A percentile compares a stretch with the other conserved stretches of the same genome.
Evolutionary conservation across 768 basidiomycete species (phyloP).

Genomic region (Russula sp.): DNA sequence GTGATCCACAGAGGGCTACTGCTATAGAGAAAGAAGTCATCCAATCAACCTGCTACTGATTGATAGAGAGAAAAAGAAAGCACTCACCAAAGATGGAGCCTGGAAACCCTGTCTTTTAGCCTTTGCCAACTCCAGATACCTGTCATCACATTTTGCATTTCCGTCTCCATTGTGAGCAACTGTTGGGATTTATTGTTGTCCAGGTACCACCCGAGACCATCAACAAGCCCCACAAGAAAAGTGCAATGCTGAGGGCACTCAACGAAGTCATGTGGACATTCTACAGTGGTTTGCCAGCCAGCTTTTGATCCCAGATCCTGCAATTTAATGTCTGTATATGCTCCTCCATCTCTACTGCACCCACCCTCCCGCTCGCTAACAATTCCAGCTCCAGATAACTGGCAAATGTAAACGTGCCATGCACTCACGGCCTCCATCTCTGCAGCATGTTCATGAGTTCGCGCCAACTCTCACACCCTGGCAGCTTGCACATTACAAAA

Average conservation of each 20-base stretch:
- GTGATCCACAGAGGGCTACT: too few species aligned
- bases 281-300: conserved; percentile 37
- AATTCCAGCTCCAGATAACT: conserved; percentile 37
- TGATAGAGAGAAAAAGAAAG: too few species aligned
- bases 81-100: too few species aligned
- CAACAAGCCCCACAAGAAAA: conserved; percentile 30
- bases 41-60: too few species aligned
- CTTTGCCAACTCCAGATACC: too few species aligned
- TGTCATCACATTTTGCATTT: too few species aligned
- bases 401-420: conserved; percentile 27
- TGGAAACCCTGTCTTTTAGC: too few species aligned
- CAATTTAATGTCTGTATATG: conserved; percentile 20
- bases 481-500: background rate
- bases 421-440: conserved; percentile 32
- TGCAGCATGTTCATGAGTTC: background rate
- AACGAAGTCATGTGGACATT: conserved; percentile 43
- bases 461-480: background rate
- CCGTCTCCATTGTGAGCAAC: conserved; percentile 30
- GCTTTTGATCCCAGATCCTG: too few species aligned
- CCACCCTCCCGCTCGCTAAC: conserved; percentile 43
- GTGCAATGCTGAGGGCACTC: conserved; percentile 46
- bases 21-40: too few species aligned
- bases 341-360: background rate
- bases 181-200: conserved; percentile 33
- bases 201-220: conserved; percentile 27